Evolutionary conservation across 176 grass and related monocot genomes (phyloP), one percentile per base, ranked within the genome.

Genomic region (Cocos nucifera): DNA sequence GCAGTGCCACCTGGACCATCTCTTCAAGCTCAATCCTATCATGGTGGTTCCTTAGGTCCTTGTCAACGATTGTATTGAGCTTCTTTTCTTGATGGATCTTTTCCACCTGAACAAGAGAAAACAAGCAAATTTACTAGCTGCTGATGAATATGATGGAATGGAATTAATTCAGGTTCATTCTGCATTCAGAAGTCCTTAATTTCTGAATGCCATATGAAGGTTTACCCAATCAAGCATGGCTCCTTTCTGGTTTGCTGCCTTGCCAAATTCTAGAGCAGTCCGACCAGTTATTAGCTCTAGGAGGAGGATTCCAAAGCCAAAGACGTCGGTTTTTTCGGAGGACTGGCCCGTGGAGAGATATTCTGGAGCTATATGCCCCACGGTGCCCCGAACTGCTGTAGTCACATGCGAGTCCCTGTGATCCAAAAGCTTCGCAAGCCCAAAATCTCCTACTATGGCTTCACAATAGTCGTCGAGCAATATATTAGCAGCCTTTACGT

Each of bases 141-240:
- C 35, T 14, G 2, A 44, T 44, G 35, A 44, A 14, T 44, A 44
- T 3, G 10, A 44, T 12, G 35, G 9, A 44, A 12, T 44, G 35
- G 2, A 44, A 44, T 44, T 9, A 44, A 44, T 44, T 9, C 6
- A 12, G 10, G 35, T 12, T 44, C 35, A 44, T 44, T 44, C 35
- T 44, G 35, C 8, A 44, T 44, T 44, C 10, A 14, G 10, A 44
- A 44, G 35, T 44, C 35, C 35, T 44, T n/a, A n/a, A n/a, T n/a
- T 44, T 44, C 1, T 44, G 35, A 44, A 44, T 44, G 35, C 2
- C 2, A 44, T 12, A 44, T 44, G 35, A 44, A 44, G 35, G 8
- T 44, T 79, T 98, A 93, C 94, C 94, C 94, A 89, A 6, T 98
- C 94, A 20, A 98, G 77, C 88, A 98, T 98, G 70, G 94, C 88